phyloP scores from a whole-genome alignment of 2,329 filamentous ascomycete genomes.

The Pseudohalonectria lignicola region DNA sequence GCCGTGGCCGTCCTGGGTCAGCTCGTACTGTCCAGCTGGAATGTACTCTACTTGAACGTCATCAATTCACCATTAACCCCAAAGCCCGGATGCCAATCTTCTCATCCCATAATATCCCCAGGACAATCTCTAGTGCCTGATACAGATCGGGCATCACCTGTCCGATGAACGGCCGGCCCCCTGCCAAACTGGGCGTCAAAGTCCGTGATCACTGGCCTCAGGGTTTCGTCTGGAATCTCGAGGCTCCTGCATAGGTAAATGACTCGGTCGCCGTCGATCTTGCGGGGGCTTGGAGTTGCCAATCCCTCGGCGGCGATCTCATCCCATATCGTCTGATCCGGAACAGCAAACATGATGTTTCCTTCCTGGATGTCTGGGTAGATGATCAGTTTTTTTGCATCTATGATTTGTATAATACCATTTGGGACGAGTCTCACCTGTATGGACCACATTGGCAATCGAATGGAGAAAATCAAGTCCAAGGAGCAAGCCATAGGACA shows the following conservation, averaged over 20 bases:
- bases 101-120: neutral
- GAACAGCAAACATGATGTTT: constrained; percentile 1
- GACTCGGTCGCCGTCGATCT: neutral
- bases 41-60: neutral
- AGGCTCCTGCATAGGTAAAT: neutral
- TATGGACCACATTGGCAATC: neutral
- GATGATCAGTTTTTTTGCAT: neutral
- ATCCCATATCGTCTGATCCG: neutral
- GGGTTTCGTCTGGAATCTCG: neutral
- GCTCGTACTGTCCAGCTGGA: neutral
- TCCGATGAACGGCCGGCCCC: neutral
- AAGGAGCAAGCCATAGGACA: neutral
- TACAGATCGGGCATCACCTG: constrained; percentile 1
- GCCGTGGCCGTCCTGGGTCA: neutral
- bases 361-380: neutral
- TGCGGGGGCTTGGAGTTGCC: neutral
- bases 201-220: neutral
- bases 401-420: neutral
- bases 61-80: neutral
- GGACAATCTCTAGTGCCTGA: constrained; percentile 1
- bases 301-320: neutral
- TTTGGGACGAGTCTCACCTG: neutral
- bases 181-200: neutral
- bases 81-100: constrained; percentile 1
- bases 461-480: constrained; percentile 1